Evolutionary conservation across 768 basidiomycete genomes (phyloP), one percentile per base, ranked within the genome.

Genomic region (Asterophora lycoperdoides): DNA sequence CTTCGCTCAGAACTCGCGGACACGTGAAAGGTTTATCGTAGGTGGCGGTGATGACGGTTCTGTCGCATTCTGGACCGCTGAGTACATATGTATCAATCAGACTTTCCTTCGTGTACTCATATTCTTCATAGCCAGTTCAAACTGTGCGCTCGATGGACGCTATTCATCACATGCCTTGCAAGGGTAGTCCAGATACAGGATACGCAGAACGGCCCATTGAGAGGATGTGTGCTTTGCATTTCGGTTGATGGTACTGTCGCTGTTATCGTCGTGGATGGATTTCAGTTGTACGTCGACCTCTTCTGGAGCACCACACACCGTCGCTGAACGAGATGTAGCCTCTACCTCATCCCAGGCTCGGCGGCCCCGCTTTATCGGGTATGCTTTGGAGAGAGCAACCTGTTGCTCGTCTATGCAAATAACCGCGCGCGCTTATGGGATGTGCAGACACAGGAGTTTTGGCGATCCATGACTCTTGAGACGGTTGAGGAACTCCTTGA

Each of bases 391-490:
- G 82, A 76, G 13, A 77, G 85, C 46, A 84, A 89, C 49, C 64
- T 96, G 23, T 60, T 96, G 44, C 68, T 94, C 5, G 65, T 86
- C 1, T 97, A 97, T 64, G 72, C 72, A 2, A 83, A 89, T 52
- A 82, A 79, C 2, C 79, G 84, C 46, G 89, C 88, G 1, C 74
- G 96, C 35, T 67, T 94, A 2, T 99, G 96, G 93, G 90, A 97
- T 58, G 70, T 84, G 13, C 79, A 81, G 52, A 86, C 84, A 0
- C 77, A 78, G 48, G 93, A 96, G 57, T 86, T 98, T 56, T 79
- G 91, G 76, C 71, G 95, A 41, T 89, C 92, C 0, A 89, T 89
- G 78, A 75, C 75, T 5, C 56, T 72, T 7, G 85, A 85, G 35
- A 93, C 88, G 60, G 91, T 86, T 0, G 78, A 81, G 42, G 91